Base-by-base conservation (phyloP, 306 rosid species). In the Heteromeles arbutifolia region DNA sequence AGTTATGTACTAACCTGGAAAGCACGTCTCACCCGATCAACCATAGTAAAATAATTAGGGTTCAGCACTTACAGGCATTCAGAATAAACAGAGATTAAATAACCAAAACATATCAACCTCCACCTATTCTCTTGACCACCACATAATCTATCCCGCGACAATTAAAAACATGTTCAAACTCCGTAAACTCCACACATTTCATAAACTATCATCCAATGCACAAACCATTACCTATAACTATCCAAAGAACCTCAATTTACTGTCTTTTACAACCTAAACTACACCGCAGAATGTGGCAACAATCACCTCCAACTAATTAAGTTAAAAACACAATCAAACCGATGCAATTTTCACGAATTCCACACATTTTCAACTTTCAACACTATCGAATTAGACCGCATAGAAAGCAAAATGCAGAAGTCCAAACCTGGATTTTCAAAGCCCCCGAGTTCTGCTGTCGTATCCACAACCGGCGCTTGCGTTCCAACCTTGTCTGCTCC, bases 401-500 rank as follows among this genome's bases (percentile, higher is more conserved):
- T 24, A 52, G 41, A 61, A 39, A 54, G 18, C 10, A 24, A 48
- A 62, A 69, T 71, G 15, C 44, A 57, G 22, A 61, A 65, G 14
- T 59, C 62, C 48, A 18, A 79, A 90, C 98, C 96, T 94, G 98
- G 81, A 94, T 91, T 83, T 65, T 86, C 34, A 86, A 77, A 1
- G 96, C 97, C 52, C 96, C 91, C 14, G 86, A 82, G 87, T 94
- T 91, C 80, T 87, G 88, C 82, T 87, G 91, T 73, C 92, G 89
- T 69, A 77, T 21, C 86, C 89, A 77, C 65, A 82, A 77, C 24
- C 98, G 92, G 4, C 84, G 89, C 76, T 90, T 90, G 65, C 98
- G 90, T 77, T 91, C 98, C 81, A 91, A 75, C 84, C 97, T 88
- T 19, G 97, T 88, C 79, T 91, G 97, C 76, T 94, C 97, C 6